These are phyloP conservation scores for Hysterium pulicare DNA, from an alignment of 2,329 filamentous ascomycete species.

Conservation along the genomic window DNA sequence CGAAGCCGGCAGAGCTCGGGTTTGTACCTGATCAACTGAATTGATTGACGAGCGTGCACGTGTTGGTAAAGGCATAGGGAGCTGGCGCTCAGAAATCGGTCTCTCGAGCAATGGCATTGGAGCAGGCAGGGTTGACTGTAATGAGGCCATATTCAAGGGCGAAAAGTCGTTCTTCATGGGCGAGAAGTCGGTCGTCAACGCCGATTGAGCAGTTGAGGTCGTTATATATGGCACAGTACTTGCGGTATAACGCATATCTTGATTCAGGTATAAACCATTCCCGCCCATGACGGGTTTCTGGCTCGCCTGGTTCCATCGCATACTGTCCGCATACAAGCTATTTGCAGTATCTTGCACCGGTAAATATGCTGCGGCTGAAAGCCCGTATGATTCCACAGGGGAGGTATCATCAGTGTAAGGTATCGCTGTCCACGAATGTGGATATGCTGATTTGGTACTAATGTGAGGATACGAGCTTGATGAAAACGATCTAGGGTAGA, in stretches of 20 bases:
- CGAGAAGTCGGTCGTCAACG: constrained; percentile 15
- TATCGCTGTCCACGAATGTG: constrained; percentile 18
- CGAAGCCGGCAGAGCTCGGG: constrained; percentile 25
- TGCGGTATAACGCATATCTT: constrained; percentile 8
- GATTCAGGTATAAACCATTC: constrained; percentile 17
- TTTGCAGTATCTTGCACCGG: constrained; percentile 12
- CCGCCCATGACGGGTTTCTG: constrained; percentile 12
- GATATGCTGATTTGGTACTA: constrained; percentile 19
- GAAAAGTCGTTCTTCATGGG: too few relatives aligned
- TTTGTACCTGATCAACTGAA: constrained; percentile 29
- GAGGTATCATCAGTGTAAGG: constrained; percentile 27
- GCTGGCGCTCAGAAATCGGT: constrained; percentile 21
- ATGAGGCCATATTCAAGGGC: constrained; percentile 29
- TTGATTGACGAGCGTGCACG: constrained; percentile 22
- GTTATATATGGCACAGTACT: constrained; percentile 15
- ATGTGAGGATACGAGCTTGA: constrained; percentile 14
- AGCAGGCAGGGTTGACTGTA: constrained; percentile 20
- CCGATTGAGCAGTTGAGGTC: constrained; percentile 10
- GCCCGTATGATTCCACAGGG: constrained; percentile 23
- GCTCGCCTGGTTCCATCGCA: constrained; percentile 18
- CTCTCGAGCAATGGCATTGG: constrained; percentile 15
- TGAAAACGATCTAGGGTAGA: constrained; percentile 15
- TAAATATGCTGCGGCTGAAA: constrained; percentile 19
- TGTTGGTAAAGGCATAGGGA: constrained; percentile 28
- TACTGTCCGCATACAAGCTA: constrained; percentile 13